Evolutionary conservation across 2,329 filamentous ascomycete genomes (phyloP).

Genomic region (Sporothrix euskadiensis): DNA sequence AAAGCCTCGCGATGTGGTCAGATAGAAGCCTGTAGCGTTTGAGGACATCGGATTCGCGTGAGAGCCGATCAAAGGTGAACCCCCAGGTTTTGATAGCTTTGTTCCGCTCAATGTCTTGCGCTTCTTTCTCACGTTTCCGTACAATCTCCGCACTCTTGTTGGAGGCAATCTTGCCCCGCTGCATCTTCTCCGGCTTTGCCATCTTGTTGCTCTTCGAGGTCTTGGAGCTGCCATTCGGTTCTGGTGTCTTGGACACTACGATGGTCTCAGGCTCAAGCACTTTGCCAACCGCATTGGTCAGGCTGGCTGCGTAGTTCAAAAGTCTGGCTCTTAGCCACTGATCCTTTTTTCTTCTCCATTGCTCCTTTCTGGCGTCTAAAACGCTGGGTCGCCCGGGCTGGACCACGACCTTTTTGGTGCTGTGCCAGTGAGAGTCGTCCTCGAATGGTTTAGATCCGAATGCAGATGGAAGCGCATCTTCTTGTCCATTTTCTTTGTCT

Average conservation of each 20-base stretch:
- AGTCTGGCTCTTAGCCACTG: slow-evolving; percentile 69
- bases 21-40: slow-evolving; percentile 51
- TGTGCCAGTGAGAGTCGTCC: slow-evolving; percentile 14
- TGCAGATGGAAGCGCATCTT: background rate
- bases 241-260: slow-evolving; percentile 43
- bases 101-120: slow-evolving; percentile 26
- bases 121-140: slow-evolving; percentile 31
- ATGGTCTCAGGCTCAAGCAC: slow-evolving; percentile 65
- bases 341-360: slow-evolving; percentile 40
- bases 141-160: background rate
- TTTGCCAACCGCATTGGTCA: slow-evolving; percentile 65
- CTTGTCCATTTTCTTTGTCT: slow-evolving; percentile 35
- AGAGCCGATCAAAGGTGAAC: slow-evolving; percentile 47
- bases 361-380: background rate
- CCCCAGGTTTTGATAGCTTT: background rate
- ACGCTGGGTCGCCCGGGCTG: background rate
- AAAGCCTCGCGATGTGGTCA: slow-evolving; percentile 49
- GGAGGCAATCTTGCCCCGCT: background rate
- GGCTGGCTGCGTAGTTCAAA: slow-evolving; percentile 66
- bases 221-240: background rate
- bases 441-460: background rate
- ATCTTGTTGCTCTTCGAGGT: background rate
- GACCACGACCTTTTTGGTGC: background rate
- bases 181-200: background rate
- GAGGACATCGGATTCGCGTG: slow-evolving; percentile 46